These are phyloP conservation scores for Candida anglica DNA, from an alignment of 805 yeast genomes.

Conservation along the genomic window DNA sequence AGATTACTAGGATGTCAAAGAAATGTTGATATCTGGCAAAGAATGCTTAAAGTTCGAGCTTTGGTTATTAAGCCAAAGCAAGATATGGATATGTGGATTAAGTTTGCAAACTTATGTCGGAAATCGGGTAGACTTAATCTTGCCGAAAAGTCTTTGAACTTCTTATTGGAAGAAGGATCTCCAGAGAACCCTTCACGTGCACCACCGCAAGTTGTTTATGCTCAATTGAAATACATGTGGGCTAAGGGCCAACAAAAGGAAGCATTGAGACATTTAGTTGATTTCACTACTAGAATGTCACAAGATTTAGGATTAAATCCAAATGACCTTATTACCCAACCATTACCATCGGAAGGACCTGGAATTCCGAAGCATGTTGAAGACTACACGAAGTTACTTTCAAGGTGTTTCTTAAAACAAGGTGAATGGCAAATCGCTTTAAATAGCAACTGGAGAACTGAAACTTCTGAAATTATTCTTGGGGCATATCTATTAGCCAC, in stretches of 20 bases:
- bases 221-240: conserved; percentile 96
- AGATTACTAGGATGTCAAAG: conserved; percentile 90
- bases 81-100: conserved; percentile 97
- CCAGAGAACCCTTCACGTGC: conserved; percentile 68
- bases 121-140: conserved; percentile 89
- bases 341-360: conserved; percentile 69
- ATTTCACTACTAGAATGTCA: conserved; percentile 87
- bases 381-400: conserved; percentile 78
- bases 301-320: conserved; percentile 84
- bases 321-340: conserved; percentile 82
- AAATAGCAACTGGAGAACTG: conserved; percentile 74
- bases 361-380: conserved; percentile 73
- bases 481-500: conserved; percentile 94
- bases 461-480: conserved; percentile 73
- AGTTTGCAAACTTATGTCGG: conserved; percentile 93
- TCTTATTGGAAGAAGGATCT: conserved; percentile 71
- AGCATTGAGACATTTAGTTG: conserved; percentile 80
- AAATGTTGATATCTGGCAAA: conserved; percentile 98
- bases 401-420: conserved; percentile 93
- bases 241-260: conserved; percentile 85
- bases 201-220: conserved; percentile 95
- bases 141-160: conserved; percentile 87
- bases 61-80: conserved; percentile 92
- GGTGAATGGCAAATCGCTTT: conserved; percentile 97
- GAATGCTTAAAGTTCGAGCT: conserved; percentile 89